Percentiles rank a stretch among this genome's conserved stretches.
phyloP scores from a whole-genome alignment of 257 asterid genomes.

The Fraxinus anomala region DNA sequence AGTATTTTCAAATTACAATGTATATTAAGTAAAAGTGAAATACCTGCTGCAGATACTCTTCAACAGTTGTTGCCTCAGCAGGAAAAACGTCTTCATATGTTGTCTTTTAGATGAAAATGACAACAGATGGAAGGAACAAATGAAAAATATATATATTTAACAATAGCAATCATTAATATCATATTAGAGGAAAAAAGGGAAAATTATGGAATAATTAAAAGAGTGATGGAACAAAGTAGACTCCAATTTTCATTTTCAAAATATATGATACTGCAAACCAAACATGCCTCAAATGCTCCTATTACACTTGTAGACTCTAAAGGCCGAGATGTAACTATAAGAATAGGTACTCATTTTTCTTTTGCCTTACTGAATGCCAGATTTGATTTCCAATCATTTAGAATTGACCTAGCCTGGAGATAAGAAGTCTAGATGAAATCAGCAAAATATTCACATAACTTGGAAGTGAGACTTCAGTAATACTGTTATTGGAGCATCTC shows the following conservation, averaged over 20 bases:
- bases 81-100: slow-evolving; percentile 97
- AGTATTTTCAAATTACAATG: neutral
- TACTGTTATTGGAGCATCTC: neutral
- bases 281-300: neutral
- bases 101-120: slow-evolving; percentile 52
- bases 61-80: slow-evolving; percentile 92
- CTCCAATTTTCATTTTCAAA: neutral
- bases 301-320: neutral
- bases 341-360: neutral
- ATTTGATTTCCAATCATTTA: neutral
- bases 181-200: neutral
- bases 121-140: slow-evolving; percentile 20
- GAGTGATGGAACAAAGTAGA: neutral
- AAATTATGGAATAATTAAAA: neutral
- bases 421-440: neutral
- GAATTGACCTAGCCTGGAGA: neutral
- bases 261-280: neutral
- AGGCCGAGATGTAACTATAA: neutral
- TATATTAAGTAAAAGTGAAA: slow-evolving; percentile 21
- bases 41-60: slow-evolving; percentile 97
- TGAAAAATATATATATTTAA: slow-evolving; percentile 8
- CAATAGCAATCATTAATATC: neutral
- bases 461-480: neutral
- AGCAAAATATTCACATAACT: neutral
- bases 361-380: neutral